Conservation (phyloP, 2,329 filamentous ascomycete genomes). For the Celoporthe dispersa region DNA sequence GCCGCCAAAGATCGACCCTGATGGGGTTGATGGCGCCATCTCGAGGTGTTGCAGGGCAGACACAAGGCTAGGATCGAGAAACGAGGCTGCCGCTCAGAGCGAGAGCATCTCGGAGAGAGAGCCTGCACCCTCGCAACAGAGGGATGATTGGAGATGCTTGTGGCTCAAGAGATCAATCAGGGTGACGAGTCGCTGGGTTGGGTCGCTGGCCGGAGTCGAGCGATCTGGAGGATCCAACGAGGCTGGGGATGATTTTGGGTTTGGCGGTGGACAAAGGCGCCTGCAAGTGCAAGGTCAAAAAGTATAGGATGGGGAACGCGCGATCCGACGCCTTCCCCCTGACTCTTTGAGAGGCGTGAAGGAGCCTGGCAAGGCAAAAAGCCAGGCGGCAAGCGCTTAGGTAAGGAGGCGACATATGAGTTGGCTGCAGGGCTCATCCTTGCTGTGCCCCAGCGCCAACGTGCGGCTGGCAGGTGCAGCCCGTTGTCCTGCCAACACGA, state of each 20-base stretch:
- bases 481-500: neutral
- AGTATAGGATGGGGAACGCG: slow-evolving; percentile 5
- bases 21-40: slow-evolving; percentile 53
- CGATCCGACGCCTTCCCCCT: slow-evolving; percentile 15
- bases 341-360: slow-evolving; percentile 18
- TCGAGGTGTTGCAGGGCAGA: slow-evolving; percentile 30
- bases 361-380: slow-evolving; percentile 10
- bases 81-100: slow-evolving; percentile 4
- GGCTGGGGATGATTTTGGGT: neutral
- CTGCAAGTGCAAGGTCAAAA: neutral
- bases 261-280: neutral
- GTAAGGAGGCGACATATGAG: slow-evolving; percentile 15
- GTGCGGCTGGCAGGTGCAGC: neutral
- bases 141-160: neutral
- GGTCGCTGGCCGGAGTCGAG: neutral
- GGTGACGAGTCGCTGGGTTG: neutral
- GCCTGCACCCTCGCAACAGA: neutral
- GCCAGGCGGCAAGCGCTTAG: slow-evolving; percentile 24
- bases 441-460: neutral
- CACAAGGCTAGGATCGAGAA: neutral
- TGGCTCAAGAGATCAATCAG: neutral
- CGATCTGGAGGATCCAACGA: neutral
- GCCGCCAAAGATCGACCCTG: slow-evolving; percentile 51
- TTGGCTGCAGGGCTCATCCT: neutral
- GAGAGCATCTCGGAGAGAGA: slow-evolving; percentile 22